phyloP scores from a whole-genome alignment of 768 basidiomycete genomes.

The Daedaleopsis nitida region DNA sequence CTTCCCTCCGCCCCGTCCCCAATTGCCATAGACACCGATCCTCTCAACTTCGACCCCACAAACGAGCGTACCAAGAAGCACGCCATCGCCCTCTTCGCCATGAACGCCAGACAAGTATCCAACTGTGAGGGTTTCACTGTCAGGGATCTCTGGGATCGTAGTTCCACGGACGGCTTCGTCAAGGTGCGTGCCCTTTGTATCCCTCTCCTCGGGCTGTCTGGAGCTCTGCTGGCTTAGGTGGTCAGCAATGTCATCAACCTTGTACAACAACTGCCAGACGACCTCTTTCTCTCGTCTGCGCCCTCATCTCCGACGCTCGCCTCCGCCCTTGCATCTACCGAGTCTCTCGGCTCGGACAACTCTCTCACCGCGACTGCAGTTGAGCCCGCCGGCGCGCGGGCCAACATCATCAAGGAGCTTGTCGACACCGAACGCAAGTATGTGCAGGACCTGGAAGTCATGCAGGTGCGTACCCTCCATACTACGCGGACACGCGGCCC shows the following conservation, averaged over 20 bases:
- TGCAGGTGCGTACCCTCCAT: constrained; percentile 67
- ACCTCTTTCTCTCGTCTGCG: constrained; percentile 65
- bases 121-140: constrained; percentile 86
- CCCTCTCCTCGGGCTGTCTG: constrained; percentile 1
- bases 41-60: constrained; percentile 61
- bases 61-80: constrained; percentile 88
- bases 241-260: constrained; percentile 87
- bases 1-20: constrained; percentile 53
- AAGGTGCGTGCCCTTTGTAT: constrained; percentile 60
- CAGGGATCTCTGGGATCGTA: constrained; percentile 86
- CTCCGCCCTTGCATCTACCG: constrained; percentile 59
- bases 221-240: constrained; percentile 51
- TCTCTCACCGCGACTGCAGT: constrained; percentile 39
- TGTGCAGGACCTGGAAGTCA: constrained; percentile 93
- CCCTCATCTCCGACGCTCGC: constrained; percentile 51
- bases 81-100: constrained; percentile 88
- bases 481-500: constrained; percentile 1
- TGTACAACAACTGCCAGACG: constrained; percentile 71
- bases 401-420: constrained; percentile 81
- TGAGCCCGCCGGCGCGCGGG: constrained; percentile 61
- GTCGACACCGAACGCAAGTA: constrained; percentile 96
- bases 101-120: constrained; percentile 76
- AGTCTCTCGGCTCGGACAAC: constrained; percentile 53
- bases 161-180: constrained; percentile 92
- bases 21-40: constrained; percentile 63